Conservation (phyloP, 192 early-diverging fungal genomes). For the Coemansia brasiliensis region DNA sequence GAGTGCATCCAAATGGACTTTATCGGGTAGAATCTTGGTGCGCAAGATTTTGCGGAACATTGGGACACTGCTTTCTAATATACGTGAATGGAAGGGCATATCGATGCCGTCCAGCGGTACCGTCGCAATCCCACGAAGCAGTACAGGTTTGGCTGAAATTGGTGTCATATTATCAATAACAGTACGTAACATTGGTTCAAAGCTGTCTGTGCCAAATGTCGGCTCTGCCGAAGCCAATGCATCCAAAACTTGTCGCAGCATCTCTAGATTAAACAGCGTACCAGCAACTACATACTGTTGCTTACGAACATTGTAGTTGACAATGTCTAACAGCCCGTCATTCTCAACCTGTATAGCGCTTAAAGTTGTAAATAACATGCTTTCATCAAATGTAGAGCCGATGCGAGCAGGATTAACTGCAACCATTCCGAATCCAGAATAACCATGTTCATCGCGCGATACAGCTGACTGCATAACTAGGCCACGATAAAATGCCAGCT, state of each 20-base stretch:
- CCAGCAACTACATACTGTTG: constrained; percentile 94
- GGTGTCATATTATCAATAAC: too few species aligned
- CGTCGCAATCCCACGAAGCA: constrained; percentile 80
- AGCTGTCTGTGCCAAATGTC: too few species aligned
- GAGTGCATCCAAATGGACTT: constrained; percentile 68
- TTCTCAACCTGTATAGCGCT: constrained; percentile 66
- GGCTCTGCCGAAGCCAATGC: constrained; percentile 17
- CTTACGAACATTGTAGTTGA: constrained; percentile 95
- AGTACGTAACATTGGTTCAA: too few species aligned
- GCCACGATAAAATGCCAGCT: constrained; percentile 92
- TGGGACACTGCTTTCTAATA: constrained; percentile 76
- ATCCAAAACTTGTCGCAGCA: constrained; percentile 81
- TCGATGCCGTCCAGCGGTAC: constrained; percentile 90
- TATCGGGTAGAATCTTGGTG: constrained; percentile 68
- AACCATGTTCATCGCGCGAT: constrained; percentile 69
- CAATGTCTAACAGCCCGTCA: constrained; percentile 82
- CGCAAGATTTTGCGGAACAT: constrained; percentile 81
- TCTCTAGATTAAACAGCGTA: constrained; percentile 75
- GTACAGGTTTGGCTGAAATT: constrained; percentile 11
- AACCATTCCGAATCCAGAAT: constrained; percentile 92
- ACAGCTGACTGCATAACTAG: constrained; percentile 97
- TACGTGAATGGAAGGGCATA: constrained; percentile 87
- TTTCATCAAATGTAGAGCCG: constrained; percentile 69
- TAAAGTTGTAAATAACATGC: constrained; percentile 64
- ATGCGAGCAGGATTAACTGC: constrained; percentile 88